phyloP scores from a whole-genome alignment of 495 filamentous ascomycete species.

The Hypoxylon intermedium region DNA sequence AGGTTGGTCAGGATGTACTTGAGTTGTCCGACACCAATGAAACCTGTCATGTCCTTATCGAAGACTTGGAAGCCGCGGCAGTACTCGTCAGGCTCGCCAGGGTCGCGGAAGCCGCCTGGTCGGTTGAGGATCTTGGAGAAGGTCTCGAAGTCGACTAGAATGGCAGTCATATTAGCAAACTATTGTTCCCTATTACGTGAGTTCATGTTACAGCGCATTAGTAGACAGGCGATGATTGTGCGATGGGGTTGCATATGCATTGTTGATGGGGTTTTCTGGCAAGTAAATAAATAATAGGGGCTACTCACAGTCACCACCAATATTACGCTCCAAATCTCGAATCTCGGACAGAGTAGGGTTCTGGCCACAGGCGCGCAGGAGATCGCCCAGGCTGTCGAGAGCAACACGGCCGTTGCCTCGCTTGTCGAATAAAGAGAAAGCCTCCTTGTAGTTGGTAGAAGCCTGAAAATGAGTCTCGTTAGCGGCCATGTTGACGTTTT shows the following conservation, averaged over 20 bases:
- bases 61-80: slow-evolving; percentile 98
- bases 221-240: too few species aligned
- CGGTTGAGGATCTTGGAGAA: slow-evolving; percentile 96
- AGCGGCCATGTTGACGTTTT: slow-evolving; percentile 51
- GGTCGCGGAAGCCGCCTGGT: slow-evolving; percentile 96
- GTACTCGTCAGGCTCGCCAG: slow-evolving; percentile 96
- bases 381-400: slow-evolving; percentile 85
- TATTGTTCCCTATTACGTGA: neutral
- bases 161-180: slow-evolving; percentile 10
- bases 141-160: slow-evolving; percentile 92
- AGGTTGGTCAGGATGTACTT: slow-evolving; percentile 96
- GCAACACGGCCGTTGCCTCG: slow-evolving; percentile 90
- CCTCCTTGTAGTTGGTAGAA: slow-evolving; percentile 99
- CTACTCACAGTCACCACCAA: slow-evolving; percentile 86
- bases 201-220: neutral
- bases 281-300: slow-evolving; percentile 12
- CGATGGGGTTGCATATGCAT: neutral
- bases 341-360: slow-evolving; percentile 96
- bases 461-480: slow-evolving; percentile 66
- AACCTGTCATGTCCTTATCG: slow-evolving; percentile 98
- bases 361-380: slow-evolving; percentile 95
- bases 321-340: slow-evolving; percentile 80
- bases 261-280: neutral
- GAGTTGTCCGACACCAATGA: slow-evolving; percentile 95
- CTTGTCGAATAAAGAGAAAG: slow-evolving; percentile 99